Percentiles rank a stretch among this genome's conserved stretches.
Conservation (phyloP, 768 basidiomycete genomes). For the Filobasidium floriforme region DNA sequence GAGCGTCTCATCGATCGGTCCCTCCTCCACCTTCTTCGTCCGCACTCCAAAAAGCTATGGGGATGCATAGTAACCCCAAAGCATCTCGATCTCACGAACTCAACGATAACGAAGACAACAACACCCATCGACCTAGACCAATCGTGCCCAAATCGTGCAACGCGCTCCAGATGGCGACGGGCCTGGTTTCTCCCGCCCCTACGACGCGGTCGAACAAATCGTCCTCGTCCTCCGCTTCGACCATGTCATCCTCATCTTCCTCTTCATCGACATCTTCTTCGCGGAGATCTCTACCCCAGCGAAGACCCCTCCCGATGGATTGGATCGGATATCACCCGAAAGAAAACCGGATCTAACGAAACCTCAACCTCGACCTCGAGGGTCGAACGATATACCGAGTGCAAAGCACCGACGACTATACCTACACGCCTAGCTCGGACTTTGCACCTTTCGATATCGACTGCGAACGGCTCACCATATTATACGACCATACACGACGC, state of each 20-base stretch:
- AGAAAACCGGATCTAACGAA: background rate
- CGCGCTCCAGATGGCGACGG: background rate
- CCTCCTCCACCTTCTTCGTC: background rate
- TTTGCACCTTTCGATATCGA: no score
- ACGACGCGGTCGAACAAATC: background rate
- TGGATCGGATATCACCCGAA: constrained; percentile 6
- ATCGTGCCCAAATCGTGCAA: background rate
- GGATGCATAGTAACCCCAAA: background rate
- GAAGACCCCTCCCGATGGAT: background rate
- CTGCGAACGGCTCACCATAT: background rate
- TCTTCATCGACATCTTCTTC: constrained; percentile 1
- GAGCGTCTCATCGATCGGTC: background rate
- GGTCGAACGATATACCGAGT: background rate
- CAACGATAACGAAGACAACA: background rate
- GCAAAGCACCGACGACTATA: background rate
- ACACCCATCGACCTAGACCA: background rate
- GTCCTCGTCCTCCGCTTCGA: background rate
- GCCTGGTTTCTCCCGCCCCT: background rate
- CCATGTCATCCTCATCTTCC: background rate
- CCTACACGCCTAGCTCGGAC: background rate
- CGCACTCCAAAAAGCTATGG: background rate
- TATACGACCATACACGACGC: background rate
- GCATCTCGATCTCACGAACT: background rate
- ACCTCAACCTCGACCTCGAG: background rate
- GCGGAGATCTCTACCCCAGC: background rate